Evolutionary conservation across 1,139 yeast species (phyloP).

Genomic region (Candida glucosophila): DNA sequence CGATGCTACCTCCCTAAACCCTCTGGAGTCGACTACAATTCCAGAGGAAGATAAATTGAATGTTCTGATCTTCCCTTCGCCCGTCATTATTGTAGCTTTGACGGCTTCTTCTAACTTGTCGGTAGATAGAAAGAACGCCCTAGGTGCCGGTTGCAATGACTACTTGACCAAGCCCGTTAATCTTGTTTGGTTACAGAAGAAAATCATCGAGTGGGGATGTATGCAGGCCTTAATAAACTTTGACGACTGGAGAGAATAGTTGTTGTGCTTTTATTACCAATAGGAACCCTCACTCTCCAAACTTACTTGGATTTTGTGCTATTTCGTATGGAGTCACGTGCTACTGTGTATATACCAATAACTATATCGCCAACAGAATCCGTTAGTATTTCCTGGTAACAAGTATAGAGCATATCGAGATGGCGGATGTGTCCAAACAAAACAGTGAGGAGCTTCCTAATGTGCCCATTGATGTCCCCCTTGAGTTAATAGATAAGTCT

Average conservation of each 20-base stretch:
- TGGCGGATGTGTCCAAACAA: too few species aligned
- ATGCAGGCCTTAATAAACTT: conserved; percentile 97
- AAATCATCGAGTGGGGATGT: conserved; percentile 93
- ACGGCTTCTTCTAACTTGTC: conserved; percentile 82
- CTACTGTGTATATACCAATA: too few species aligned
- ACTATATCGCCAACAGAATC: too few species aligned
- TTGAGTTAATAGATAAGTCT: conserved; percentile 82
- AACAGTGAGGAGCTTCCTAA: too few species aligned
- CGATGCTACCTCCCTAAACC: conserved; percentile 21
- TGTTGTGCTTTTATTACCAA: too few species aligned
- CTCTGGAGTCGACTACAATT: conserved; percentile 14
- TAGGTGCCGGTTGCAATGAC: conserved; percentile 96
- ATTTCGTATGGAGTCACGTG: too few species aligned
- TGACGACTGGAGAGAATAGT: conserved; percentile 90
- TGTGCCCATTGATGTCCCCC: conserved; percentile 47
- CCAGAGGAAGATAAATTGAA: conserved; percentile 42
- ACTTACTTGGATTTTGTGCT: too few species aligned
- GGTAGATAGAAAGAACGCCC: conserved; percentile 83
- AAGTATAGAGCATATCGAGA: too few species aligned
- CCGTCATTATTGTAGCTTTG: conserved; percentile 91
- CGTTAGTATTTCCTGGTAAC: too few species aligned
- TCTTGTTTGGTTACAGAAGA: conserved; percentile 86
- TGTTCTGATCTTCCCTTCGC: conserved; percentile 60
- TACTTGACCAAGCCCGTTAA: conserved; percentile 96
- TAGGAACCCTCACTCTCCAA: too few species aligned